Evolutionary conservation across 1,139 yeast species (phyloP), one percentile per base, ranked within the genome.

Genomic region (Diutina neorugosa): DNA sequence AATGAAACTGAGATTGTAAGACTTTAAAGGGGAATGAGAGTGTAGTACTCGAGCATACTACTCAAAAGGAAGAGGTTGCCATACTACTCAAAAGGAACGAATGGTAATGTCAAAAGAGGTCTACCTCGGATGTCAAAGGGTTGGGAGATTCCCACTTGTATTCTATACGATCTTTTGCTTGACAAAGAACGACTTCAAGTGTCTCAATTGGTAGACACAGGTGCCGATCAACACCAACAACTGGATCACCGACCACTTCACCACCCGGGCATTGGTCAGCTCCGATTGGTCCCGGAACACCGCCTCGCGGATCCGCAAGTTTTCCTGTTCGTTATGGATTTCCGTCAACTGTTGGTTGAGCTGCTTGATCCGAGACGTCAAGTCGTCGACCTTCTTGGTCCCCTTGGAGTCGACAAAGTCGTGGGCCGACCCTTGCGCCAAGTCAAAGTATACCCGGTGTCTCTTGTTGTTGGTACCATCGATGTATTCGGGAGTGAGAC

Each of bases 291-390:
- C 85, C 62, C 94, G 71, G 66, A 85, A 86, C 48, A 64, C 64
- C 11, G 81, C 82, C 64, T 86, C 94, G 60, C 89, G 80, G 57
- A 81, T 86, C 58, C 91, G 74, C 64, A 85, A 81, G 56, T 82
- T 70, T 37, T 68, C 67, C 65, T 84, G 93, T 61, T 86, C 93
- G 53, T 84, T 71, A 63, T 75, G 77, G 55, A 86, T 77, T 56
- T 76, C 80, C 25, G 68, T 66, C 55, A 84, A 71, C 61, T 82
- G 82, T 53, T 76, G 73, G 60, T 75, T 80, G 58, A 84, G 67
- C 25, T 68, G 68, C 55, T 74, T 73, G 25, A 84, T 77, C 54
- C 80, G 76, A 55, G 74, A 78, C 34, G 81, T 78, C 53, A 86
- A 63, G 12, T 73, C 61, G 56, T 71, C 72, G 44, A 82, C 75